These are phyloP conservation scores for Novymonas esmeraldas DNA, from an alignment of 208 protist genomes.

Conservation along the genomic window DNA sequence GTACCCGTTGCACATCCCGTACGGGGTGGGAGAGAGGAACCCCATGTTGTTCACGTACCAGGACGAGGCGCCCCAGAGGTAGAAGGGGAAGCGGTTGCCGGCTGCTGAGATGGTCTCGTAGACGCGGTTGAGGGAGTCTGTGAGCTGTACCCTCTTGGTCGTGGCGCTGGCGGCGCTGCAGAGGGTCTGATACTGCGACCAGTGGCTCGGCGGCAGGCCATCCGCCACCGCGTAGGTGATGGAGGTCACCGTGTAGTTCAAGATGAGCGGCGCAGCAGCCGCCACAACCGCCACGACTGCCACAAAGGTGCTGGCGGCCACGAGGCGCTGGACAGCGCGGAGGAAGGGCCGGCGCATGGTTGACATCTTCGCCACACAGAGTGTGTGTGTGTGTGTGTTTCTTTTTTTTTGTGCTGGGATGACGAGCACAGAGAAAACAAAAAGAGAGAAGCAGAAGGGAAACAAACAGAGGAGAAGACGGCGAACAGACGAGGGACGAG, in stretches of 20 bases:
- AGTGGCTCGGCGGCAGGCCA: constrained; percentile 1
- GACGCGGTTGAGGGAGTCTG: neutral
- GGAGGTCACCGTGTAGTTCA: constrained; percentile 4
- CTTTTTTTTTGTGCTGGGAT: neutral
- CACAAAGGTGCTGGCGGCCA: neutral
- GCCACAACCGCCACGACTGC: neutral
- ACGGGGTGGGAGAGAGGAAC: constrained; percentile 38
- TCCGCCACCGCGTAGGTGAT: neutral
- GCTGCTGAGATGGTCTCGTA: neutral
- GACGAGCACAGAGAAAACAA: neutral
- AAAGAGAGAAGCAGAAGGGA: neutral
- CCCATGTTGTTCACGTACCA: constrained; percentile 38
- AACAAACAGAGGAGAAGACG: too few relatives aligned
- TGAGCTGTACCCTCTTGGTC: neutral
- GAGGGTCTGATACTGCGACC: constrained; percentile 8
- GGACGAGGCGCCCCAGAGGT: constrained; percentile 19
- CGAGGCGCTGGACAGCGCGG: neutral
- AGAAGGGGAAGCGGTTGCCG: constrained; percentile 31
- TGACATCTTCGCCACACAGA: too few relatives aligned
- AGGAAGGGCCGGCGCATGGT: too few relatives aligned
- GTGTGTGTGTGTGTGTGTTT: neutral
- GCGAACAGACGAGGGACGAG: neutral
- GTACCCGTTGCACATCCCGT: constrained; percentile 37
- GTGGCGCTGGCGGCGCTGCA: neutral
- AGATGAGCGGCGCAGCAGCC: constrained; percentile 2